Evolutionary conservation across 2,329 filamentous ascomycete genomes (phyloP).

Genomic region (Sporothrix dimorphospora): DNA sequence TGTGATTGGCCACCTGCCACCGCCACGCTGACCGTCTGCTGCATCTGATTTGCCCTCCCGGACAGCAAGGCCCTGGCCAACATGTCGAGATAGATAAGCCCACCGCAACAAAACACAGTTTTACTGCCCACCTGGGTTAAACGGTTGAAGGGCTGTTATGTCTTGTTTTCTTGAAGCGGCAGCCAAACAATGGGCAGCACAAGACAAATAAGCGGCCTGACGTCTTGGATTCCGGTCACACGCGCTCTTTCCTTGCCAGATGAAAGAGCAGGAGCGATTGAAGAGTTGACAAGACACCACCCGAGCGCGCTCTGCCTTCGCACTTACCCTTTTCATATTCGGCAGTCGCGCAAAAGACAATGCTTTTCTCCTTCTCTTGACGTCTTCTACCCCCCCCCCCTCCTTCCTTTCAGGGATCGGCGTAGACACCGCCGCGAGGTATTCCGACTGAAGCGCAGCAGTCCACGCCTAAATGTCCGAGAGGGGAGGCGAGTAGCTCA

Average conservation of each 20-base stretch:
- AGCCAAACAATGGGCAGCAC: neutral
- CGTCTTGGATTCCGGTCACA: neutral
- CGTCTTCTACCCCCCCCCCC: neutral
- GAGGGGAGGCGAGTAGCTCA: slow-evolving; percentile 8
- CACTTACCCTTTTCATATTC: neutral
- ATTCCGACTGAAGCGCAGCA: neutral
- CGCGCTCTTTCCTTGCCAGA: slow-evolving; percentile 7
- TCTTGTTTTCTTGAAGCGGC: neutral
- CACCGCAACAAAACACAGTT: neutral
- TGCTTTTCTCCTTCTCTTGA: neutral
- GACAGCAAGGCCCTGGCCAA: neutral
- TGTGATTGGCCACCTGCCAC: slow-evolving; percentile 26
- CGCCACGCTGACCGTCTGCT: slow-evolving; percentile 26
- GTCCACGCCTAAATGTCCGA: slow-evolving; percentile 5
- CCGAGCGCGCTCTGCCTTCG: no score
- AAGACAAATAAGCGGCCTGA: neutral
- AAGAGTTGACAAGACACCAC: no score
- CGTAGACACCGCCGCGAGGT: slow-evolving; percentile 10
- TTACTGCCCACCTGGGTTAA: neutral
- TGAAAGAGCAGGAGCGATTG: neutral
- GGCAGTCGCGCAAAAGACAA: slow-evolving; percentile 7
- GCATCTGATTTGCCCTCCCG: slow-evolving; percentile 32
- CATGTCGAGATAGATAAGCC: slow-evolving; percentile 18
- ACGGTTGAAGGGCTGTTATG: neutral
- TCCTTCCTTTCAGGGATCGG: slow-evolving; percentile 22